phyloP scores from a whole-genome alignment of 1,284 basidiomycete genomes.

The Lentinula novae-zelandiae region DNA sequence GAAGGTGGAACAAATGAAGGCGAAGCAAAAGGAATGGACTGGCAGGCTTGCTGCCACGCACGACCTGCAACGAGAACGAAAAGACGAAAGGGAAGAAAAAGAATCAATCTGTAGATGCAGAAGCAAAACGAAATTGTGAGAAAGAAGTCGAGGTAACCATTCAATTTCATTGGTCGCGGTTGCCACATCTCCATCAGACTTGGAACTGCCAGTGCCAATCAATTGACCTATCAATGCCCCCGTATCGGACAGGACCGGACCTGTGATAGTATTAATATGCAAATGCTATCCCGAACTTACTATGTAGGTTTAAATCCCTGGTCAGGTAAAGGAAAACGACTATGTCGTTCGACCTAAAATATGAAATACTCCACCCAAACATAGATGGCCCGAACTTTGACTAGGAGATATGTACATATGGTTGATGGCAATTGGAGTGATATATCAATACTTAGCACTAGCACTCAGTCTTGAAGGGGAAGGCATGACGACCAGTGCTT shows the following conservation, averaged over 20 bases:
- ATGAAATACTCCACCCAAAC: too few relatives aligned
- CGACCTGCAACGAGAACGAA: neutral
- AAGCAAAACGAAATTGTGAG: neutral
- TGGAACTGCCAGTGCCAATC: neutral
- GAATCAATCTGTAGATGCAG: neutral
- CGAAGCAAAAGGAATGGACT: conserved; percentile 10
- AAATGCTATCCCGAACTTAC: neutral
- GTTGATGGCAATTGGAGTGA: too few relatives aligned
- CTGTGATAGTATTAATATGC: too few relatives aligned
- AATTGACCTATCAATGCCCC: neutral
- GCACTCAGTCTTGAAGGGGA: too few relatives aligned
- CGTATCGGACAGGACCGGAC: too few relatives aligned
- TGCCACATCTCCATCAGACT: neutral
- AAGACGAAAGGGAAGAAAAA: neutral
- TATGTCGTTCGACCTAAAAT: too few relatives aligned
- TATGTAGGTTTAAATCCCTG: too few relatives aligned
- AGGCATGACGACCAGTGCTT: too few relatives aligned
- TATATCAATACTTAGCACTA: too few relatives aligned
- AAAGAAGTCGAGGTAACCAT: neutral
- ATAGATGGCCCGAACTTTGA: too few relatives aligned
- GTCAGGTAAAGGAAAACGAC: too few relatives aligned
- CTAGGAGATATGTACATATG: too few relatives aligned
- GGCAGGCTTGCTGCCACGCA: conserved; percentile 5
- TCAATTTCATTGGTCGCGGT: neutral
- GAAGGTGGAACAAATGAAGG: neutral